Conservation (phyloP, 441 rosid species). For the Monsonia emarginata region DNA sequence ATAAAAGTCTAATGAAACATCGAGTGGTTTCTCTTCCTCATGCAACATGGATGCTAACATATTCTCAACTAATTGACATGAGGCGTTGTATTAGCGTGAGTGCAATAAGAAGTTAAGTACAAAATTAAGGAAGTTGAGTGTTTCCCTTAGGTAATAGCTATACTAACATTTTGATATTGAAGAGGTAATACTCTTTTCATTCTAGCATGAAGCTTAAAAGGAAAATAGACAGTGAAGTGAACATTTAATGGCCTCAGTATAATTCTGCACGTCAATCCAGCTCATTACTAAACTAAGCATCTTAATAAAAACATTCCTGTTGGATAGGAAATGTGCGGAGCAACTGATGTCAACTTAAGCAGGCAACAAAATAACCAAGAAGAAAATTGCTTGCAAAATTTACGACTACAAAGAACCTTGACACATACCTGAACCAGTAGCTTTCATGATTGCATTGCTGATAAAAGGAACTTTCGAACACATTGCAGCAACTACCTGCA, state of each 20-base stretch:
- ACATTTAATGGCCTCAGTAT: too few species aligned
- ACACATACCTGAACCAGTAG: slow-evolving; percentile 57
- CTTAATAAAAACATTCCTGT: neutral
- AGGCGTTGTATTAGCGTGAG: too few species aligned
- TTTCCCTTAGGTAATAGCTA: neutral
- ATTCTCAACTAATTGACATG: too few species aligned
- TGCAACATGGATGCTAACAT: too few species aligned
- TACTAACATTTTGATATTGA: neutral
- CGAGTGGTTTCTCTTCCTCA: too few species aligned
- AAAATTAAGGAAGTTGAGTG: too few species aligned
- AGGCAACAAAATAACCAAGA: neutral
- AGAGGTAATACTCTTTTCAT: neutral
- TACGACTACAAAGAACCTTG: neutral
- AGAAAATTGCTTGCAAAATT: too few species aligned
- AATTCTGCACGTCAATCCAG: neutral
- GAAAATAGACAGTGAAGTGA: neutral
- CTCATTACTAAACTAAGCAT: too few species aligned
- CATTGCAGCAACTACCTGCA: slow-evolving; percentile 84
- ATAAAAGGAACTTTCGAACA: slow-evolving; percentile 83
- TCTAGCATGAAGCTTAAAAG: neutral
- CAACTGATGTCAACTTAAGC: neutral
- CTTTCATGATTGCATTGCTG: slow-evolving; percentile 72
- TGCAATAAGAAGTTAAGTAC: too few species aligned
- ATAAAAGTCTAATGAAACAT: too few species aligned
- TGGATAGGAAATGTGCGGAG: neutral